phyloP scores from a whole-genome alignment of 495 filamentous ascomycete species.

The Tuber calosporum region DNA sequence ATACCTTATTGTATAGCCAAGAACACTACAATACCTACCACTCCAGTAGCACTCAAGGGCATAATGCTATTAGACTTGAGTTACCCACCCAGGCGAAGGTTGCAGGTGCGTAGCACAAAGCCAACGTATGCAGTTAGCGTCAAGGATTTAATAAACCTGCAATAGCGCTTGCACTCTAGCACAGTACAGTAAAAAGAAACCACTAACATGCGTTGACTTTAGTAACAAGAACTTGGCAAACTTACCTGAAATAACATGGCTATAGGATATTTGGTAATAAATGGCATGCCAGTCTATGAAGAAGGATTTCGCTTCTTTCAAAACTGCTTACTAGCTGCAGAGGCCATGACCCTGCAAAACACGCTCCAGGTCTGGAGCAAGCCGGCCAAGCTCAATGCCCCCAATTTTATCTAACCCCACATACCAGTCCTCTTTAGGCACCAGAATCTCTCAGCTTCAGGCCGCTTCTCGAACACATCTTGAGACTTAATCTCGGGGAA shows the following conservation, averaged over 20 bases:
- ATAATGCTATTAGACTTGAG: conserved; percentile 55
- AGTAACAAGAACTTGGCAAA: not conserved
- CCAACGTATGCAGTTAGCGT: conserved; percentile 15
- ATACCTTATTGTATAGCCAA: conserved; percentile 49
- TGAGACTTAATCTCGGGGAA: conserved; percentile 78
- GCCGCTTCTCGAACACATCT: conserved; percentile 70
- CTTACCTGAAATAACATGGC: conserved; percentile 22
- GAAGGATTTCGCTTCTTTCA: not conserved
- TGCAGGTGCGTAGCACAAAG: conserved; percentile 58
- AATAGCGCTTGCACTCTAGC: not conserved
- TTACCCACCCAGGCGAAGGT: conserved; percentile 66
- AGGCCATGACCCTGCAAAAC: conserved; percentile 65
- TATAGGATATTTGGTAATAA: not conserved
- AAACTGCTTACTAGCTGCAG: conserved; percentile 58
- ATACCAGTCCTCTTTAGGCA: conserved; percentile 22
- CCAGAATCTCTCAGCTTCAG: conserved; percentile 63
- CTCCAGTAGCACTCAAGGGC: conserved; percentile 68
- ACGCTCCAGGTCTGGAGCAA: conserved; percentile 67
- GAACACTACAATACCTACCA: conserved; percentile 71
- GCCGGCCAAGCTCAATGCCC: conserved; percentile 30
- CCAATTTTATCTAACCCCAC: conserved; percentile 29
- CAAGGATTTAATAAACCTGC: not conserved
- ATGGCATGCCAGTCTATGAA: not conserved
- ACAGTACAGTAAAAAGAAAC: not conserved
- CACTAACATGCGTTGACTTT: conserved; percentile 53